Evolutionary conservation across 2,329 filamentous ascomycete genomes (phyloP).

Genomic region (Pyrenochaeta sp.): DNA sequence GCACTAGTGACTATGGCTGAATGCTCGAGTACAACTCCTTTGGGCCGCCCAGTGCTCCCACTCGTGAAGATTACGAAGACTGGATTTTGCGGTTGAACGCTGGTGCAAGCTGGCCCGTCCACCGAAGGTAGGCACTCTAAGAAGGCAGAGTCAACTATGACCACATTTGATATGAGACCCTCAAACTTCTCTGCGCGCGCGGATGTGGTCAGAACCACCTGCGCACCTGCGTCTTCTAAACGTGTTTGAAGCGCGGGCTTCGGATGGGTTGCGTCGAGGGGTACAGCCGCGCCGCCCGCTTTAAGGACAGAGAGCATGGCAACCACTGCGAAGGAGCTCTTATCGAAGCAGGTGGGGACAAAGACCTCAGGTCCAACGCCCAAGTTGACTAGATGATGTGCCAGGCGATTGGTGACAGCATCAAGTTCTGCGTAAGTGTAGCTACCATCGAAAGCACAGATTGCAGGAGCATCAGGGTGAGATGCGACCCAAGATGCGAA

Average conservation of each 20-base stretch:
- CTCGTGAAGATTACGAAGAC: conserved; percentile 47
- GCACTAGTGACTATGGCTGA: conserved; percentile 42
- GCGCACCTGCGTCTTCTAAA: conserved; percentile 50
- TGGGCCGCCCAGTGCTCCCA: conserved; percentile 44
- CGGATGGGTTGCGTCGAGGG: conserved; percentile 48
- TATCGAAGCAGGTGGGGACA: conserved; percentile 51
- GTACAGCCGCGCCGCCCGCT: conserved; percentile 46
- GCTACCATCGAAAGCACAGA: conserved; percentile 44
- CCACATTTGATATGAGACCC: conserved; percentile 52
- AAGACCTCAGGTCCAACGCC: conserved; percentile 43
- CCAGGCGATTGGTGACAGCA: conserved; percentile 32
- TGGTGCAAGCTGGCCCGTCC: conserved; percentile 23
- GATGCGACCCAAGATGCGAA: conserved; percentile 33
- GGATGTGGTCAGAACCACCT: conserved; percentile 52
- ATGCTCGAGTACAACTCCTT: conserved; percentile 46
- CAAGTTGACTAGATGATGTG: conserved; percentile 39
- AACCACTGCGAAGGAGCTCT: conserved; percentile 47
- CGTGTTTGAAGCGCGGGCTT: conserved; percentile 49
- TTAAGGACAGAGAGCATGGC: conserved; percentile 51
- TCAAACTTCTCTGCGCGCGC: conserved; percentile 51
- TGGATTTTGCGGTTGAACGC: conserved; percentile 35
- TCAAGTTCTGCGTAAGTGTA: conserved; percentile 46
- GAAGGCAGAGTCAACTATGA: conserved; percentile 38
- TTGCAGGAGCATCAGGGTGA: conserved; percentile 40
- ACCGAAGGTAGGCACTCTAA: conserved; percentile 43